phyloP scores from a whole-genome alignment of 768 basidiomycete species.

The Fomitopsis serialis region DNA sequence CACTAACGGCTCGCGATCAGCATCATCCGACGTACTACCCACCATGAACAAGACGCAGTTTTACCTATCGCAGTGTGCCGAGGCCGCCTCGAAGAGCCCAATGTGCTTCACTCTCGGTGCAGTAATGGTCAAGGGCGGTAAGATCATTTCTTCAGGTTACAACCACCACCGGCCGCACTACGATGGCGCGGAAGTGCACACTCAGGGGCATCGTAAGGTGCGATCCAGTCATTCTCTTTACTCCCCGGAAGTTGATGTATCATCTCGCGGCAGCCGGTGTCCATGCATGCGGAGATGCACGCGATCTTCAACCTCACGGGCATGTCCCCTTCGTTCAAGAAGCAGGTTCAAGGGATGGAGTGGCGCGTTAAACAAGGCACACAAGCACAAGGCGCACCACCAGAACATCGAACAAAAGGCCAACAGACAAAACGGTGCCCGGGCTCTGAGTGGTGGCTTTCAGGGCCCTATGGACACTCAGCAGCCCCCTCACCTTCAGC shows the following conservation, averaged over 20 bases:
- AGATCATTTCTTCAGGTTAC: slow-evolving; percentile 45
- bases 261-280: slow-evolving; percentile 24
- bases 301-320: slow-evolving; percentile 47
- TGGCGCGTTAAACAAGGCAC: slow-evolving; percentile 22
- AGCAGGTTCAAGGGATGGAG: slow-evolving; percentile 43
- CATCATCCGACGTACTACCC: neutral
- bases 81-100: slow-evolving; percentile 44
- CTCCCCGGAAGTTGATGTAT: slow-evolving; percentile 17
- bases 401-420: slow-evolving; percentile 18
- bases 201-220: slow-evolving; percentile 35
- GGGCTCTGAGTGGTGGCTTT: slow-evolving; percentile 10
- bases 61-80: slow-evolving; percentile 45
- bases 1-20: neutral
- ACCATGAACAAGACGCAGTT: slow-evolving; percentile 45
- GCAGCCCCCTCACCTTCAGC: too few species aligned
- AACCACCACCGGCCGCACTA: slow-evolving; percentile 53
- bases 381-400: slow-evolving; percentile 12
- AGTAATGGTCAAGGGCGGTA: slow-evolving; percentile 49
- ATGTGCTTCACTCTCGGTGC: slow-evolving; percentile 46
- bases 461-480: slow-evolving; percentile 7
- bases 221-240: slow-evolving; percentile 4
- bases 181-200: slow-evolving; percentile 37
- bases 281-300: slow-evolving; percentile 62
- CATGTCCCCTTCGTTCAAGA: slow-evolving; percentile 47
- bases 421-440: slow-evolving; percentile 13